Base-by-base conservation (phyloP, 1,284 basidiomycete species). In the Apiotrichum sp. region DNA sequence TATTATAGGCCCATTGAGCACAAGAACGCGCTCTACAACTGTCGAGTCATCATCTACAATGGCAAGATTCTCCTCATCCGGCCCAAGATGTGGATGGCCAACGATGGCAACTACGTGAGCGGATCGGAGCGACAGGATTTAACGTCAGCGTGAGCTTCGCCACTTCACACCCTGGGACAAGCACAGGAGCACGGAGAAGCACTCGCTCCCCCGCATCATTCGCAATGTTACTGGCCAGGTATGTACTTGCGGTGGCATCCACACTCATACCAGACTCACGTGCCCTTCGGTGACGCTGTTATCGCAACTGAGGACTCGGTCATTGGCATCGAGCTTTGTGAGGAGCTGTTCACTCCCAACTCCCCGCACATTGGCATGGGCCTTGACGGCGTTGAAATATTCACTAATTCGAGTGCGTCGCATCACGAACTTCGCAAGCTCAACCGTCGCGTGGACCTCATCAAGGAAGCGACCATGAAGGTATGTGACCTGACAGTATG, bases 1-100 rank as follows among this genome's bases (percentile, higher is more conserved):
- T 44, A 58, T 49, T 13, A 1, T 58, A 95, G 92, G 92, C 95
- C 96, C 0, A 82, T 98, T 49, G 82, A 86, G 4, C 96, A 98
- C 80, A 96, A 97, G 80, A 96, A 95, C 67, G 91, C 92, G 50
- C 92, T 89, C 59, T 98, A 98, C 79, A 98, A 98, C 72, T 97
- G 93, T 73, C 86, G 96, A 16, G 80, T 98, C 38, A 86, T 98
- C 67, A 83, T 95, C 41, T 81, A 92, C 69, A 81, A 95, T 74
- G 81, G 84, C 47, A 83, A 90, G 76, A 92, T 98, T 62, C 75
- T 97, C 1, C 82, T 96, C 64, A 97, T 98, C 65, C 84, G 96
- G 10, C 96, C 95, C 0, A 98, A 98, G 78, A 93, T 98, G 92
- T 98, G 95, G 95, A 81, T 98, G 58, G 95, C 95, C 3, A 98